Percentiles rank a stretch among this genome's conserved stretches.
Evolutionary conservation across 192 early-diverging fungal species (phyloP).

Genomic region (Entophlyctis luteolus): DNA sequence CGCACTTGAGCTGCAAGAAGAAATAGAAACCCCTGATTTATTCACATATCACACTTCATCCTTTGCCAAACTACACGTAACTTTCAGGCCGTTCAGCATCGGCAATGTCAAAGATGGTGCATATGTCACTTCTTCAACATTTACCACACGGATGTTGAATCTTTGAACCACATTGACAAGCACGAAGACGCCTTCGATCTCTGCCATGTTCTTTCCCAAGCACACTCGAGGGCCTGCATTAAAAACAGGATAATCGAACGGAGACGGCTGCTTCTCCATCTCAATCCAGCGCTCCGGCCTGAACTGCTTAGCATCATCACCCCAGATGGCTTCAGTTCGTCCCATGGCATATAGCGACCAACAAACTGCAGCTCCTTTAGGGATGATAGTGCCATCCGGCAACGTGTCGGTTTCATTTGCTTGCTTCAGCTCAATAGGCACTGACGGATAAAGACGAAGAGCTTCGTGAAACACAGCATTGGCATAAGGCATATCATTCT

Average conservation of each 20-base stretch:
- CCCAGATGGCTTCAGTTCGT: conserved; percentile 57
- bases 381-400: conserved; percentile 56
- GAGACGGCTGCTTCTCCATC: conserved; percentile 26
- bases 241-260: conserved; percentile 42
- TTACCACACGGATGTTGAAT: conserved; percentile 26
- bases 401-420: conserved; percentile 54
- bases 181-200: conserved; percentile 40
- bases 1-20: no score
- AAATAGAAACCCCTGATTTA: no score
- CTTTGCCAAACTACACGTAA: no score
- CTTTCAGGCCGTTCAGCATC: conserved; percentile 21
- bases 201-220: conserved; percentile 40
- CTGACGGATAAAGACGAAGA: conserved; percentile 64
- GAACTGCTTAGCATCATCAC: conserved; percentile 59
- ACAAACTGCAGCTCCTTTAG: conserved; percentile 45
- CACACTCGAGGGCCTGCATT: conserved; percentile 40
- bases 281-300: conserved; percentile 66
- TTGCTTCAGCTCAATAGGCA: conserved; percentile 57
- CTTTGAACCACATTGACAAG: conserved; percentile 16
- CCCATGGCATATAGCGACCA: conserved; percentile 52
- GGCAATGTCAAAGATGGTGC: conserved; percentile 23
- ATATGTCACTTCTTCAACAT: conserved; percentile 20
- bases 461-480: conserved; percentile 57
- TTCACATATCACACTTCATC: no score
- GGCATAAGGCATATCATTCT: conserved; percentile 48